A percentile compares a stretch with the other conserved stretches of the same genome.
Evolutionary conservation across 2,329 filamentous ascomycete genomes (phyloP).

Genomic region (Madurella mycetomatis): DNA sequence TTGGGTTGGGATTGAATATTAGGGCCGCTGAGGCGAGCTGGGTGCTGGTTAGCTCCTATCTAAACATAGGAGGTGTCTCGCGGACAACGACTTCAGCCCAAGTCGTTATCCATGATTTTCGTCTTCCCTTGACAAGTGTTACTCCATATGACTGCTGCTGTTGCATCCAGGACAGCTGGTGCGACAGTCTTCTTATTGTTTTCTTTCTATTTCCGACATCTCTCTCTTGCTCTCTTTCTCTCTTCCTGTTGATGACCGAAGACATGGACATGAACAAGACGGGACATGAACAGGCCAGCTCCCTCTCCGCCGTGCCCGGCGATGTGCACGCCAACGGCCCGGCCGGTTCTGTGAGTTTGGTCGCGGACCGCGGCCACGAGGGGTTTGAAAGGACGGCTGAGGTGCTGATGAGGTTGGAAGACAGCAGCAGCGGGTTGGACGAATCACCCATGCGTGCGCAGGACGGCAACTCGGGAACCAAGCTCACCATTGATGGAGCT

Average conservation of each 20-base stretch:
- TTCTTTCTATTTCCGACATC: slow-evolving; percentile 1
- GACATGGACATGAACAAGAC: slow-evolving; percentile 6
- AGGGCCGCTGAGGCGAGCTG: neutral
- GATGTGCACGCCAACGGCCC: neutral
- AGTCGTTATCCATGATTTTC: slow-evolving; percentile 16
- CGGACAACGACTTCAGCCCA: slow-evolving; percentile 9
- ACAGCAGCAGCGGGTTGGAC: neutral
- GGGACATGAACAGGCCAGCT: neutral
- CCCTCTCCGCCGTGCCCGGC: neutral
- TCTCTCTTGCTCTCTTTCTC: neutral
- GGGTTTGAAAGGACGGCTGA: neutral
- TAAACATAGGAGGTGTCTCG: slow-evolving; percentile 12
- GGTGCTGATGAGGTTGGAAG: neutral
- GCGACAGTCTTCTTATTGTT: slow-evolving; percentile 8
- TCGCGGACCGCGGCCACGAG: neutral
- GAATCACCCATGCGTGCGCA: neutral
- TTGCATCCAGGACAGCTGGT: neutral
- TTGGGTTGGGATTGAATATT: neutral
- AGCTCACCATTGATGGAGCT: neutral
- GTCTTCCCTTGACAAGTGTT: slow-evolving; percentile 28
- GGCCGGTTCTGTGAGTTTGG: neutral
- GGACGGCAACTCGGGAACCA: neutral
- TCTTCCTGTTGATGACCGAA: slow-evolving; percentile 2
- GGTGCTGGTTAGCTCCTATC: slow-evolving; percentile 3
- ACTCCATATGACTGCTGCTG: slow-evolving; percentile 7